A percentile compares a stretch with the other conserved stretches of the same genome.
phyloP scores from a whole-genome alignment of 116 monocot genomes.

The Thalassia testudinum region DNA sequence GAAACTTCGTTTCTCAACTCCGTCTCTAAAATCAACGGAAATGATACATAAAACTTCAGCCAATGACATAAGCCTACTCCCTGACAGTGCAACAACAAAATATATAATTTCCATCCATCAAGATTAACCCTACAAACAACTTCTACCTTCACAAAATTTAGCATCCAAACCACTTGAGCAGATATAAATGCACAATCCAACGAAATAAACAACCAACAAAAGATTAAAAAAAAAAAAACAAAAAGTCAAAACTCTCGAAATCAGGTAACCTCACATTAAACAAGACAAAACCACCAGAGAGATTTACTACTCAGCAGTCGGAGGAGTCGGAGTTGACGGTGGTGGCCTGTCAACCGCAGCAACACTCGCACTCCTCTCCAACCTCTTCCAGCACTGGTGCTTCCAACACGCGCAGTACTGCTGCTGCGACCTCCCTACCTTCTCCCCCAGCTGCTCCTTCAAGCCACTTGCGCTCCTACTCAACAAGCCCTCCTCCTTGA shows the following conservation, averaged over 20 bases:
- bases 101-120: too few relatives aligned
- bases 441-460: slow-evolving; percentile 5
- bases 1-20: too few relatives aligned
- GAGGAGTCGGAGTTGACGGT: background rate
- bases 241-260: too few relatives aligned
- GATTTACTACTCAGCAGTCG: background rate
- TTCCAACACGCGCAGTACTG: slow-evolving; percentile 45
- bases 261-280: too few relatives aligned
- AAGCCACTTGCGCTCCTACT: slow-evolving; percentile 3
- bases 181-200: background rate
- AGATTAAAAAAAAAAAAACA: background rate
- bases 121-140: background rate
- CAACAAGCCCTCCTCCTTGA: background rate
- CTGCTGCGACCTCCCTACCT: slow-evolving; percentile 1
- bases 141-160: background rate
- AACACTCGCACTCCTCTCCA: slow-evolving; percentile 16
- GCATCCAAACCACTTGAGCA: background rate
- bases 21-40: too few relatives aligned
- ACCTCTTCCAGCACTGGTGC: slow-evolving; percentile 77
- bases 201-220: background rate
- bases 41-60: too few relatives aligned
- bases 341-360: background rate
- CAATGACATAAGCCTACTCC: too few relatives aligned
- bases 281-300: background rate
- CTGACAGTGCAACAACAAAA: too few relatives aligned